A percentile compares a stretch with the other conserved stretches of the same genome.
Evolutionary conservation across 2,329 filamentous ascomycete genomes (phyloP).

Genomic region (Penicillium sp.): DNA sequence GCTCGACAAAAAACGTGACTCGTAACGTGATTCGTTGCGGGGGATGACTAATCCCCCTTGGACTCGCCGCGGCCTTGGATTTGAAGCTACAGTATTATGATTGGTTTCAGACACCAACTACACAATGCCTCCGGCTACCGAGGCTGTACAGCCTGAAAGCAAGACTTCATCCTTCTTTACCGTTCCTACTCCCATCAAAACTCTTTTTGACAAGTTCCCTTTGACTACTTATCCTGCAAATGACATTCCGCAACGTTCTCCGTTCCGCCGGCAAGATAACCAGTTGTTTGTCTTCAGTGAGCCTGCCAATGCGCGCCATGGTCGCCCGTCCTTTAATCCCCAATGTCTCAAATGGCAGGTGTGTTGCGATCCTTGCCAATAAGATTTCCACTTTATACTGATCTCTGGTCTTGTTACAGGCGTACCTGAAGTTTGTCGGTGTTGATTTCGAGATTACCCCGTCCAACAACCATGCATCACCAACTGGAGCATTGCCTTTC

Average conservation of each 20-base stretch:
- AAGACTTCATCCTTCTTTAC: slow-evolving; percentile 38
- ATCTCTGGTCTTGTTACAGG: slow-evolving; percentile 49
- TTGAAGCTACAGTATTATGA: neutral
- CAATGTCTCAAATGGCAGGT: slow-evolving; percentile 97
- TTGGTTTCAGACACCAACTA: neutral
- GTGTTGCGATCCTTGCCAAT: slow-evolving; percentile 9
- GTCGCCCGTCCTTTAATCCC: slow-evolving; percentile 81
- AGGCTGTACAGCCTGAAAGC: slow-evolving; percentile 21
- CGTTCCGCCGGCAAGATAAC: slow-evolving; percentile 49
- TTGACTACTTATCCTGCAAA: slow-evolving; percentile 74
- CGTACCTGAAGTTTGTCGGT: slow-evolving; percentile 75
- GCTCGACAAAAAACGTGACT: neutral
- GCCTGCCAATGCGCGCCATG: slow-evolving; percentile 59
- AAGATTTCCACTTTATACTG: neutral
- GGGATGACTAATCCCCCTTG: neutral
- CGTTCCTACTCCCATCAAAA: slow-evolving; percentile 71
- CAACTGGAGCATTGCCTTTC: slow-evolving; percentile 84
- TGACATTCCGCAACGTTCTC: slow-evolving; percentile 66
- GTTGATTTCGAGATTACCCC: slow-evolving; percentile 66
- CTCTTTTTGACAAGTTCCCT: slow-evolving; percentile 82
- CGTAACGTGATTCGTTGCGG: neutral
- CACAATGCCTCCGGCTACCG: slow-evolving; percentile 26
- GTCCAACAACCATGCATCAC: slow-evolving; percentile 92
- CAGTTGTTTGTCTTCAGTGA: slow-evolving; percentile 77
- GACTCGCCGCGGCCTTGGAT: neutral